Evolutionary conservation across 1,139 yeast species (phyloP).

Genomic region (Kazachstania sp.): DNA sequence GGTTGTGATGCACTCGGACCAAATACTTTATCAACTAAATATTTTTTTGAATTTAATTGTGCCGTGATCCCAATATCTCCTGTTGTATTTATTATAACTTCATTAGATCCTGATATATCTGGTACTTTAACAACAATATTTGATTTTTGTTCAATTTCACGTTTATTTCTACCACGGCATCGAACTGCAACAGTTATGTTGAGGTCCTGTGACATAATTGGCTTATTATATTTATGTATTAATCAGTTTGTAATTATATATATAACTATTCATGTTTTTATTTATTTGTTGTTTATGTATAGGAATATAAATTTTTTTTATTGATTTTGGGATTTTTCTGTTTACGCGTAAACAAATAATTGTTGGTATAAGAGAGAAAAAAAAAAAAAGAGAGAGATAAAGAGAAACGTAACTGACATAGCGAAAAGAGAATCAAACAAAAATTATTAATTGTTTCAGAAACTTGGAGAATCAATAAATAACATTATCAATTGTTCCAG

Average conservation of each 20-base stretch:
- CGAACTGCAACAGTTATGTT: constrained; percentile 81
- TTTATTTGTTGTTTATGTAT: neutral
- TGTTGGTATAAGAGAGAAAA: too few species aligned
- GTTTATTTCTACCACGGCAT: constrained; percentile 71
- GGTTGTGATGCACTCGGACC: constrained; percentile 65
- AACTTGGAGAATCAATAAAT: too few species aligned
- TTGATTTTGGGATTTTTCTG: neutral
- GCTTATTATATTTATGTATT: neutral
- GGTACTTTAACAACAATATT: constrained; percentile 64
- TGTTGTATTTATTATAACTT: constrained; percentile 35
- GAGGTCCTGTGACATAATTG: constrained; percentile 8
- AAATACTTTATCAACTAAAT: constrained; percentile 63
- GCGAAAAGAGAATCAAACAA: too few species aligned
- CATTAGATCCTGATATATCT: constrained; percentile 33
- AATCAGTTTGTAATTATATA: neutral
- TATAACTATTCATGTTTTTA: neutral
- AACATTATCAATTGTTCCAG: constrained; percentile 50
- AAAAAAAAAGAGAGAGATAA: too few species aligned
- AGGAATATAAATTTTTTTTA: neutral
- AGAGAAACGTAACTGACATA: neutral
- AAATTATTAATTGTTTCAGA: too few species aligned
- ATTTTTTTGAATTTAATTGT: constrained; percentile 40
- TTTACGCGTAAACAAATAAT: too few species aligned
- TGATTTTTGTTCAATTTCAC: constrained; percentile 63
- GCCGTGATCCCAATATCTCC: constrained; percentile 38